Base-by-base conservation (phyloP, 1,284 basidiomycete species). In the Ceratobasidium sp. region DNA sequence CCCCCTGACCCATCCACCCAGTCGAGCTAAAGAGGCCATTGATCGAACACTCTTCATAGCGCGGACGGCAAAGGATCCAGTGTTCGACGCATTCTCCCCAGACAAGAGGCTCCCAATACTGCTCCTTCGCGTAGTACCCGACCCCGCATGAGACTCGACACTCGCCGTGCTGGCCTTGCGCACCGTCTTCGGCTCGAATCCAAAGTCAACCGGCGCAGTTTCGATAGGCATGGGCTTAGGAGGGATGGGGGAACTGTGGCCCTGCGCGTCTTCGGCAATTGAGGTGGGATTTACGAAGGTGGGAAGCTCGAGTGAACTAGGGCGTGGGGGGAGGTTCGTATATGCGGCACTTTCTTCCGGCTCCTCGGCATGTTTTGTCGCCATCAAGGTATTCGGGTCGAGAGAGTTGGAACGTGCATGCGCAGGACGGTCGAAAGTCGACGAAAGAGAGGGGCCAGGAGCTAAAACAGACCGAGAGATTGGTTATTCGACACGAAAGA, bases 11-110 rank as follows among this genome's bases (percentile, higher is more conserved):
- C 92, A 93, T 81, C 90, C 91, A 0, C 90, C 88, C 70, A 94
- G 90, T 59, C 90, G 85, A 3, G 93, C 93, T 67, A 94, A 84
- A 2, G 90, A 92, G 38, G 93, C 92, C 69, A 94, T 84, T 1
- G 90, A 92, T 46, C 90, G 87, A 81, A 94, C 90, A 23, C 90
- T 91, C 57, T 90, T 87, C 86, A 94, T 94, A 1, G 93, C 93
- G 18, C 93, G 89, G 16, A 94, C 77, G 0, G 93, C 93, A 70
- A 94, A 92, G 0, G 92, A 93, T 46, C 88, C 89, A 30, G 86
- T 77, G 79, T 75, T 75, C 8, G 73, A 64, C 33, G 73, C 73
- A 18, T 66, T 75, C 12, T 75, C 73, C 14, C 41, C 48, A 18
- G 41, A 35, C 3, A 75, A 33, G 18, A 71, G 27, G 12, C 60